Evolutionary conservation across 2,329 filamentous ascomycete species (phyloP).

Genomic region (Rutstroemia sp.): DNA sequence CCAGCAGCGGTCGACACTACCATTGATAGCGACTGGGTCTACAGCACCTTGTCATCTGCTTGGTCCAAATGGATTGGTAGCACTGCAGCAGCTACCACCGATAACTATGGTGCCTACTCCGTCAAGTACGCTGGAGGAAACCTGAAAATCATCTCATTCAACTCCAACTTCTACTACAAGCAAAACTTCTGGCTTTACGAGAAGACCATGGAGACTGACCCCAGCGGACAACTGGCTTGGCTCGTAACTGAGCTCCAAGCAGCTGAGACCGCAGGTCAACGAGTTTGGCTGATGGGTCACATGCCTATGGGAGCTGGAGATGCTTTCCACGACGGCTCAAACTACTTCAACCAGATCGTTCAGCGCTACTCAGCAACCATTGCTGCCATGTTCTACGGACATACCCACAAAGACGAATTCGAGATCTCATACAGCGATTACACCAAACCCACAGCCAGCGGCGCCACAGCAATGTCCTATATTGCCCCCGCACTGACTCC

Average conservation of each 20-base stretch:
- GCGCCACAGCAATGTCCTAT: too few species aligned
- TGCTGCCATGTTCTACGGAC: conserved; percentile 28
- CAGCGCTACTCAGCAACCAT: conserved; percentile 24
- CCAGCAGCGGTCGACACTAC: conserved; percentile 19
- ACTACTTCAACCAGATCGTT: conserved; percentile 28
- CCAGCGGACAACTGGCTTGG: conserved; percentile 30
- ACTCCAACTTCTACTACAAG: conserved; percentile 36
- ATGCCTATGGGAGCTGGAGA: conserved; percentile 29
- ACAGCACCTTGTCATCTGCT: conserved; percentile 29
- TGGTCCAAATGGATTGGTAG: conserved; percentile 31
- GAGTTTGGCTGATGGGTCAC: conserved; percentile 32
- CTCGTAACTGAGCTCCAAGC: conserved; percentile 32
- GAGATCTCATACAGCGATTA: not conserved
- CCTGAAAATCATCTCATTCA: conserved; percentile 35
- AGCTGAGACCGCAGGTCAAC: conserved; percentile 31
- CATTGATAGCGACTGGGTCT: conserved; percentile 19
- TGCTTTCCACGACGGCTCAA: conserved; percentile 30
- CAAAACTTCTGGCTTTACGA: conserved; percentile 35
- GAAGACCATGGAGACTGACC: conserved; percentile 32
- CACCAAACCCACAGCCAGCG: too few species aligned
- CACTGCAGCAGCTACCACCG: conserved; percentile 20
- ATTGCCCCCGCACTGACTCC: too few species aligned
- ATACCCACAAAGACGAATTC: conserved; percentile 28
- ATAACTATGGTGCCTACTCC: conserved; percentile 32
- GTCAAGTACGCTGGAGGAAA: conserved; percentile 23